A percentile compares a stretch with the other conserved stretches of the same genome.
Conservation (phyloP, 2,329 filamentous ascomycete species). For the Fusarium sp. region DNA sequence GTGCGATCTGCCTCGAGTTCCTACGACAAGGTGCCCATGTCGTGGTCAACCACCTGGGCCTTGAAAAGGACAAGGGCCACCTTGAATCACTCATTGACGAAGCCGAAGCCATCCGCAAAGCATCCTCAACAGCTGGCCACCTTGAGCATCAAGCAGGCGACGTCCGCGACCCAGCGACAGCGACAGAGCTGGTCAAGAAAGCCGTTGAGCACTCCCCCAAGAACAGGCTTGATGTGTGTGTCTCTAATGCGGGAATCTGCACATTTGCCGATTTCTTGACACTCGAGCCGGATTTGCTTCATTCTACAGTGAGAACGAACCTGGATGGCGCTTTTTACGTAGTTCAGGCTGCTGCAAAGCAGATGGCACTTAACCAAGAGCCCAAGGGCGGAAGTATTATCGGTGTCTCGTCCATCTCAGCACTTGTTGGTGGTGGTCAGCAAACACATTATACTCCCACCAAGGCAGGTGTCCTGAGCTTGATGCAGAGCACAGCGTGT, state of each 20-base stretch:
- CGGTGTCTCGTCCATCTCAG: conserved; percentile 78
- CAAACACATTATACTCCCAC: conserved; percentile 92
- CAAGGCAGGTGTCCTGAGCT: conserved; percentile 82
- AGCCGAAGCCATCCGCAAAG: conserved; percentile 60
- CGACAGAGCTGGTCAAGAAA: conserved; percentile 73
- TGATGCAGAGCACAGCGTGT: conserved; percentile 87
- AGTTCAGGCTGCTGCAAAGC: conserved; percentile 84
- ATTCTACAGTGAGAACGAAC: conserved; percentile 81
- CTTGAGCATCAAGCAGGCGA: conserved; percentile 82
- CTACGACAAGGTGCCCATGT: conserved; percentile 82
- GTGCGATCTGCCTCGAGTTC: conserved; percentile 85
- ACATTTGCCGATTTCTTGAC: conserved; percentile 88
- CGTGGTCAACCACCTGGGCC: conserved; percentile 82
- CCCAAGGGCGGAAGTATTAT: conserved; percentile 84
- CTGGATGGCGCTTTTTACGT: conserved; percentile 90
- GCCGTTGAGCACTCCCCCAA: conserved; percentile 67
- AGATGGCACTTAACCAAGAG: conserved; percentile 76
- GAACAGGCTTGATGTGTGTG: conserved; percentile 78
- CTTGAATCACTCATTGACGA: conserved; percentile 66
- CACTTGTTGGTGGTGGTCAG: conserved; percentile 80
- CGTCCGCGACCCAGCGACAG: conserved; percentile 80
- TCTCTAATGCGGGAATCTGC: conserved; percentile 91
- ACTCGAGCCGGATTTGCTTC: conserved; percentile 77
- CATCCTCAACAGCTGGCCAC: conserved; percentile 61
- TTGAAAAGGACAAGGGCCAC: conserved; percentile 64